Percentiles rank a stretch among this genome's conserved stretches.
Conservation (phyloP, 192 early-diverging fungal species). For the Obelidium mucronatum region DNA sequence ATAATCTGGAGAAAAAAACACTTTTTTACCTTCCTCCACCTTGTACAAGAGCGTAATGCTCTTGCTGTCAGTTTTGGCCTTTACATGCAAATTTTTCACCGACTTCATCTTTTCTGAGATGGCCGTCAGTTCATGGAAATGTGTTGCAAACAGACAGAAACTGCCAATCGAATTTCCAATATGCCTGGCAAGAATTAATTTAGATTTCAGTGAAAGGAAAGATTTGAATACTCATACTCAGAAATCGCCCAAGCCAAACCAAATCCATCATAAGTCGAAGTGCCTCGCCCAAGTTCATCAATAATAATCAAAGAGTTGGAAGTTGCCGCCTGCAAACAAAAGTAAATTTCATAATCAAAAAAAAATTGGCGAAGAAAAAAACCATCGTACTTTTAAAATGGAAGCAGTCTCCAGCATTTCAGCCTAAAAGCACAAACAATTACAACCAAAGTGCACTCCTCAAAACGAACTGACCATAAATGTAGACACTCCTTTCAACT, state of each 20-base stretch:
- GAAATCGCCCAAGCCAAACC: constrained; percentile 98
- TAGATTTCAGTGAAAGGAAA: not conserved
- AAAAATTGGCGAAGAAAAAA: constrained; percentile 7
- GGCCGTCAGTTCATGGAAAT: constrained; percentile 97
- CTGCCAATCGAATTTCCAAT: constrained; percentile 72
- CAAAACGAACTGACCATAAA: constrained; percentile 70
- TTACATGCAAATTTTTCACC: constrained; percentile 91
- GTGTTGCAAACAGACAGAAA: constrained; percentile 93
- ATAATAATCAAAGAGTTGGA: constrained; percentile 89
- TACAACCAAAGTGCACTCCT: not conserved
- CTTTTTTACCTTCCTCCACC: constrained; percentile 70
- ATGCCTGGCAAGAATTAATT: constrained; percentile 67
- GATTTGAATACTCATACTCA: constrained; percentile 65
- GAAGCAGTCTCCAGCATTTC: constrained; percentile 84
- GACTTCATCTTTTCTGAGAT: constrained; percentile 71
- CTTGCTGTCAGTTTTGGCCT: constrained; percentile 57
- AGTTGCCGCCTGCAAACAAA: constrained; percentile 68
- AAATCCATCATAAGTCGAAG: constrained; percentile 98
- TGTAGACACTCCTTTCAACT: constrained; percentile 92
- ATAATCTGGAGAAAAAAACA: too few species aligned
- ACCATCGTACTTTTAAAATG: constrained; percentile 71
- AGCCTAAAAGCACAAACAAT: constrained; percentile 44
- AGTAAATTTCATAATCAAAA: too few species aligned
- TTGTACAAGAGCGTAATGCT: constrained; percentile 90
- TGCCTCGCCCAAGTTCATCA: constrained; percentile 95